Base-by-base conservation (phyloP, 805 yeast species). In the Barnettozyma wickerhamii region DNA sequence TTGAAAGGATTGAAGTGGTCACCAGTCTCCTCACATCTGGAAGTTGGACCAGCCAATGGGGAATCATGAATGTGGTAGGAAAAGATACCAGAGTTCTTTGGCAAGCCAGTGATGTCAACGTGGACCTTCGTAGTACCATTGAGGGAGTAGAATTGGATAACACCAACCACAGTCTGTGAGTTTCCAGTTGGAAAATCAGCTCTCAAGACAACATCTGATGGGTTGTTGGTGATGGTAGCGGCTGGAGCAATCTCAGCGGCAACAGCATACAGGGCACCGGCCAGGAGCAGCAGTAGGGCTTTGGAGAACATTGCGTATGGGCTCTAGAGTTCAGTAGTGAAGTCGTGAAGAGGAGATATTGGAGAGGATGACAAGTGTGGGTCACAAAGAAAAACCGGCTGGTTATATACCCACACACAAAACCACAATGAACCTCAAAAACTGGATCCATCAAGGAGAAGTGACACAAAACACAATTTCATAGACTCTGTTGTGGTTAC, bases 81-180 rank as follows among this genome's bases (percentile, higher is more conserved):
- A 60, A 82, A 84, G 4, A 86, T 81, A 10, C 89, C 89, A 18
- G 81, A 81, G 33, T 65, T 65, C 37, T 67, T 65, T 23, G 89
- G 90, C 50, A 83, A 71, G 4, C 85, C 85, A 18, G 86, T 77
- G 52, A 81, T 66, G 58, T 81, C 87, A 42, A 84, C 75, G 51
- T 79, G 81, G 37, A 84, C 89, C 48, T 77, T 71, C 17, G 81
- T 81, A 3, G 72, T 63, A 40, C 79, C 78, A 43, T 81, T 77
- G 37, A 71, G 62, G n/a, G 80, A 71, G 28, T 76, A 71, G 62
- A 82, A 76, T 55, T 76, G 76, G 56, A 82, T 62, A 48, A 72
- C 64, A 51, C 87, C 85, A 49, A 62, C 55, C 41, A 74, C 63
- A 10, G 58, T 58, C 43, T 60, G 59, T 19, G 58, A 60, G 32